phyloP scores from a whole-genome alignment of 2,329 filamentous ascomycete species.

The Dactylellina drechsleri region DNA sequence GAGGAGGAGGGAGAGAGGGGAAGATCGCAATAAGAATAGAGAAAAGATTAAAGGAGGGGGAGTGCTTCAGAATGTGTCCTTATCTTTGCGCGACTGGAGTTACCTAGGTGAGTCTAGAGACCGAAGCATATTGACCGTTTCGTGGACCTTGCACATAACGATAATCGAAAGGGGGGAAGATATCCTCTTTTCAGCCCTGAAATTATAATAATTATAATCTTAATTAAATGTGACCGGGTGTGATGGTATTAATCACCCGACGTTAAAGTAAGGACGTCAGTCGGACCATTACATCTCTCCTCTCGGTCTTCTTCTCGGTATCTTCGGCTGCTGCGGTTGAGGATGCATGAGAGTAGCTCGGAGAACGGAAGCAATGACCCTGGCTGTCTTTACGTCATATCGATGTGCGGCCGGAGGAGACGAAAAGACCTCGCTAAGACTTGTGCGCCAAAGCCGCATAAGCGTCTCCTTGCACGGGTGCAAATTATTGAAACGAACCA shows the following conservation, averaged over 20 bases:
- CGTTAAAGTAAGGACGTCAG: too few relatives aligned
- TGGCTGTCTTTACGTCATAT: slow-evolving; percentile 39
- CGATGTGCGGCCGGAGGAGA: slow-evolving; percentile 6
- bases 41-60: slow-evolving; percentile 11
- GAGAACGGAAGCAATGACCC: not conserved
- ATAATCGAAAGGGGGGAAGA: not conserved
- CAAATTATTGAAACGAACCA: not conserved
- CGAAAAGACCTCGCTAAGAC: slow-evolving; percentile 29
- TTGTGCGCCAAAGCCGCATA: slow-evolving; percentile 9
- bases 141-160: slow-evolving; percentile 4
- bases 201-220: too few relatives aligned
- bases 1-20: not conserved
- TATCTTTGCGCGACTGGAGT: slow-evolving; percentile 48
- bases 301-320: not conserved
- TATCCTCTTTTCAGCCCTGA: too few relatives aligned
- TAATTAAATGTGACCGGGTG: too few relatives aligned
- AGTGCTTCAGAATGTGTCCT: slow-evolving; percentile 33
- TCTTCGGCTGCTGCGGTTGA: slow-evolving; percentile 2
- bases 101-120: slow-evolving; percentile 43
- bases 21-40: not conserved
- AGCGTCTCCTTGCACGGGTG: not conserved
- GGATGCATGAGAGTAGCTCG: not conserved
- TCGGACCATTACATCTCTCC: too few relatives aligned
- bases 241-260: too few relatives aligned
- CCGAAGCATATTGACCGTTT: slow-evolving; percentile 23